Evolutionary conservation across 768 basidiomycete genomes (phyloP), one percentile per base, ranked within the genome.

Genomic region (Glaciozyma martinii): DNA sequence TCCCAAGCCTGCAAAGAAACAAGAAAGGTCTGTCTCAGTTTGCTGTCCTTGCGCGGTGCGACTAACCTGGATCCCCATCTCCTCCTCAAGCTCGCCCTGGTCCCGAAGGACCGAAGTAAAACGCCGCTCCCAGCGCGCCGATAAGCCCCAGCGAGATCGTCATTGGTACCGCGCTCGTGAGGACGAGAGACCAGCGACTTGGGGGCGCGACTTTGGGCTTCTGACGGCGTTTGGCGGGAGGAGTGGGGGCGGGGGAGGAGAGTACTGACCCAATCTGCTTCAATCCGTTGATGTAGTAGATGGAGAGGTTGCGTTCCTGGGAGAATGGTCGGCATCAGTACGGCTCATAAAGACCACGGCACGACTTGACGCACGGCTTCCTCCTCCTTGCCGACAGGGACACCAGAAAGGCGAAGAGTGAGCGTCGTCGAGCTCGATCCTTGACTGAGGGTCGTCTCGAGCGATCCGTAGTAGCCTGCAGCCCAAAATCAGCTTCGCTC

Each of bases 381-480:
- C 33, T 74, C 73, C 62, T 74, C 73, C 54, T 71, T 71, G 37
- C 73, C 73, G 25, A 74, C 57, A 0, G 73, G 73, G 1, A 72
- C 71, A 16, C 71, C 73, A 3, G 66, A 55, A 2, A 74, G 58
- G 43, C 64, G 65, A 25, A 74, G 54, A 16, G 33, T 60, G n/a
- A 74, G 56, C 6, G 63, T 72, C 23, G 73, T 72, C 54, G 65
- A 66, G 56, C 54, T 65, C n/a, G 58, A 60, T 18, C 71, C 71
- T 59, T 74, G 73, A 9, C 62, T 52, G 18, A 74, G 66, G 19
- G 55, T 50, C 25, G 56, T 61, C 54, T 62, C 64, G 53, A 74
- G 66, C 21, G 60, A 52, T n/a, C 71, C 73, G 56, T 61, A 72
- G 55, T 72, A 68, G 18, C 63, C 66, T 66, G 64, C 23, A 33